Percentiles rank a stretch among this genome's conserved stretches.
phyloP scores from a whole-genome alignment of 768 basidiomycete genomes.

The Kwoniella dejecticola region DNA sequence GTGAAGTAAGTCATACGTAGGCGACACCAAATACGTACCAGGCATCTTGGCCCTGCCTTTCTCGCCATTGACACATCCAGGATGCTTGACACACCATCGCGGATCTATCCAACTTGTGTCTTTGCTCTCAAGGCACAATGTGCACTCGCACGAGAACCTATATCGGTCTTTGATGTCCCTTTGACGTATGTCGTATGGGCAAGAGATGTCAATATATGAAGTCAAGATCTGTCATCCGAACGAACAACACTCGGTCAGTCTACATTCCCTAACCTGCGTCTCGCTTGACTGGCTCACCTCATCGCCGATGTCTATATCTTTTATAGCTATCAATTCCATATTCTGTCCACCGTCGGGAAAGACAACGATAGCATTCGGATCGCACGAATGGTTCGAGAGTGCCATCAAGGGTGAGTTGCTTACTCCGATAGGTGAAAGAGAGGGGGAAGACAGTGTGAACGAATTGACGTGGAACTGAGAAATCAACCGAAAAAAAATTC shows the following conservation, averaged over 20 bases:
- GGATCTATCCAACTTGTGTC: conserved; percentile 61
- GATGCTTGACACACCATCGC: conserved; percentile 64
- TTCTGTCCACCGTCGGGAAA: conserved; percentile 65
- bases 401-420: conserved; percentile 79
- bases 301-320: conserved; percentile 65
- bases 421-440: conserved; percentile 77
- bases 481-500: background rate
- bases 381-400: conserved; percentile 71
- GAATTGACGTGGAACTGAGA: conserved; percentile 86
- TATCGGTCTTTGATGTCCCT: conserved; percentile 70
- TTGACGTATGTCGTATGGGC: conserved; percentile 65
- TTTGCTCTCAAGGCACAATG: conserved; percentile 59
- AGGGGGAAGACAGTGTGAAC: conserved; percentile 76
- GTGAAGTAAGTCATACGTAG: too few species aligned
- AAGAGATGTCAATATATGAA: conserved; percentile 81
- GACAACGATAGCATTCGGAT: conserved; percentile 77
- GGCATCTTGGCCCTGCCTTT: conserved; percentile 27
- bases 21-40: too few species aligned
- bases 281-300: conserved; percentile 67
- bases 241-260: background rate
- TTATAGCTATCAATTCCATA: conserved; percentile 74
- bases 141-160: conserved; percentile 73
- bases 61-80: conserved; percentile 16
- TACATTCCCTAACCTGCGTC: too few species aligned
- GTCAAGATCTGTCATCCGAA: conserved; percentile 65